Conservation (phyloP, 176 grass and related monocot species). For the Carex littledalei region DNA sequence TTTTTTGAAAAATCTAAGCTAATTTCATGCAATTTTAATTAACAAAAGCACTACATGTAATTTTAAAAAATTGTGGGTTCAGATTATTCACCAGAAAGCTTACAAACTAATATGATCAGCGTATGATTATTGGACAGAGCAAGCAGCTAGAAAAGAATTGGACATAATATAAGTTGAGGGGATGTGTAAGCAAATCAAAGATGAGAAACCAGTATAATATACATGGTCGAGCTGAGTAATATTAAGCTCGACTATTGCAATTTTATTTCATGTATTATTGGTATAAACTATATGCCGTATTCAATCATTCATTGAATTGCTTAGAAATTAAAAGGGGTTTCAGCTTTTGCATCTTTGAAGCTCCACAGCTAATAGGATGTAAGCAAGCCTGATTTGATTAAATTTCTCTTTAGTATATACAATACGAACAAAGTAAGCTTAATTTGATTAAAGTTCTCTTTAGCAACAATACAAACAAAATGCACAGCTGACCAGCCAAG, state of each 20-base stretch:
- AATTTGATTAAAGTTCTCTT: neutral
- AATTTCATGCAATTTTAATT: neutral
- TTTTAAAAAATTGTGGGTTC: neutral
- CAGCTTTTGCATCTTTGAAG: neutral
- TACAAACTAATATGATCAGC: neutral
- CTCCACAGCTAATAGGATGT: neutral
- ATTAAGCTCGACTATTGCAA: neutral
- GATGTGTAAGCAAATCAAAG: neutral
- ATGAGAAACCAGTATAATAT: neutral
- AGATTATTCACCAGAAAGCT: neutral
- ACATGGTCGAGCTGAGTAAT: neutral
- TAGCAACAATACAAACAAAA: neutral
- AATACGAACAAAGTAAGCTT: neutral
- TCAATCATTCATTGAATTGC: neutral
- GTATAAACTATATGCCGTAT: neutral
- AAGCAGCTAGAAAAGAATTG: neutral
- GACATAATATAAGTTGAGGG: neutral
- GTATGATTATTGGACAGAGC: neutral
- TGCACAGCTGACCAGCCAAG: neutral
- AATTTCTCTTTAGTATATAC: neutral
- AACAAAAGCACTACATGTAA: neutral
- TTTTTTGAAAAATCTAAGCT: neutral
- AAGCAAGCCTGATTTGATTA: neutral
- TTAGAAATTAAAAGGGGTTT: neutral
- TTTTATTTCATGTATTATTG: neutral